Evolutionary conservation across 805 yeast genomes (phyloP), one percentile per base, ranked within the genome.

Genomic region (Peterozyma toletana): DNA sequence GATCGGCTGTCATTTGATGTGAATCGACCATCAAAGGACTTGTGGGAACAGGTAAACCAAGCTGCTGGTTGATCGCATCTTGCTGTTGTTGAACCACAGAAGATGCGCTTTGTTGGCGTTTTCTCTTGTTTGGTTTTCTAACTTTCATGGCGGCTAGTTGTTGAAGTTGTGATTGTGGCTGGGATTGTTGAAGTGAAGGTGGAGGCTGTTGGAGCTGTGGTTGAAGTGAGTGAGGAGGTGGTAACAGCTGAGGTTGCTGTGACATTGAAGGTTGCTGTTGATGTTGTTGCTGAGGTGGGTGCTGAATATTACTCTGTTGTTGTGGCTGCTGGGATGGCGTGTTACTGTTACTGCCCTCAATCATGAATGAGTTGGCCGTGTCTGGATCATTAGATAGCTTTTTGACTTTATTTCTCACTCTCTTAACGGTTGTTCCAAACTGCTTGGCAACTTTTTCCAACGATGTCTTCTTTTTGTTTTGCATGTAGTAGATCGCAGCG

Each of bases 391-490:
- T 43, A 35, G 33, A 39, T 35, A 44, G 33, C 18, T 44, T 44
- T 13, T 44, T 44, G 13, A 44, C 46, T 21, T 40, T 39, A 18
- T 44, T 44, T 36, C 46, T 39, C 15, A 44, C 46, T 16, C 46
- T 39, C 38, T 44, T 44, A 15, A 44, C 46, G 10, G 46, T 44
- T 18, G 46, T 44, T 5, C 46, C 46, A 17, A 40, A 44, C 17
- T 44, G 46, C 27, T 44, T 44, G 27, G 46, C 46, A 21, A 44
- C 46, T 37, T 44, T 44, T 40, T 44, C 46, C 39, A 44, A 44
- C 5, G 43, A 40, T 5, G 46, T 44, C 43, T 40, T 44, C 35
- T 44, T 44, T 9, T 40, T 33, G 38, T 44, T 39, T 29, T 40
- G 46, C 33, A 37, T 40, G 34, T 44, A 44, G 21, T 40, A 44